A percentile compares a stretch with the other conserved stretches of the same genome.
Evolutionary conservation across 495 filamentous ascomycete species (phyloP).

Genomic region (Geoglossum glabrum): DNA sequence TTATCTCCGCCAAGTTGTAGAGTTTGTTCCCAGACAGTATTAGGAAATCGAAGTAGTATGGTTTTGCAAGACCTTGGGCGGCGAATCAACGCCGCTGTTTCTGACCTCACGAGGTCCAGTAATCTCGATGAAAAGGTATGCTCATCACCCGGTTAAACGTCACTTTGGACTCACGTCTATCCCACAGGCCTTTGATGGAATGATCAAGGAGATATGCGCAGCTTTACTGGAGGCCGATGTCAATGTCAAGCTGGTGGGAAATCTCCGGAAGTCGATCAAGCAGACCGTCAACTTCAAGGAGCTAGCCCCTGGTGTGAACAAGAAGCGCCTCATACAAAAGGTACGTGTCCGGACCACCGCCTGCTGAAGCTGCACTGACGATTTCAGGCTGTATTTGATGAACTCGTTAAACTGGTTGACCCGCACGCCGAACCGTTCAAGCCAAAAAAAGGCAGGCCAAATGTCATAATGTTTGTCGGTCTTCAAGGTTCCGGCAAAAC

Average conservation of each 20-base stretch:
- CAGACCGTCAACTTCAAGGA: conserved; percentile 82
- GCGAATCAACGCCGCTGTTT: conserved; percentile 93
- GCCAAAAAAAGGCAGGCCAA: conserved; percentile 86
- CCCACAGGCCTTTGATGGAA: conserved; percentile 78
- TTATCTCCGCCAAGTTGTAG: neutral
- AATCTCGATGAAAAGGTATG: conserved; percentile 90
- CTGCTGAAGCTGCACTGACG: conserved; percentile 4
- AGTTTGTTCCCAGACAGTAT: neutral
- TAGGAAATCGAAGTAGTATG: conserved; percentile 33
- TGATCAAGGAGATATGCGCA: conserved; percentile 92
- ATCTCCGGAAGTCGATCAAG: conserved; percentile 84
- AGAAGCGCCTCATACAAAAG: conserved; percentile 96
- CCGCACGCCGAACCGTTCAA: conserved; percentile 92
- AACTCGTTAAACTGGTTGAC: conserved; percentile 86
- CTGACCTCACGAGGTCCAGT: conserved; percentile 72
- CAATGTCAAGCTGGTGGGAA: conserved; percentile 83
- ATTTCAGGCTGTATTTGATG: conserved; percentile 72
- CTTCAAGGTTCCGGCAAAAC: conserved; percentile 95
- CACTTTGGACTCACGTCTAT: neutral
- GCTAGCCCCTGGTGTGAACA: conserved; percentile 72
- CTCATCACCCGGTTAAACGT: neutral
- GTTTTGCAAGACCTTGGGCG: conserved; percentile 96
- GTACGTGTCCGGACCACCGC: neutral
- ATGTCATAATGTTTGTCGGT: conserved; percentile 99
- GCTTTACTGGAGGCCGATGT: conserved; percentile 92